phyloP scores from a whole-genome alignment of 2,329 filamentous ascomycete genomes.

The Penicillium polonicum region DNA sequence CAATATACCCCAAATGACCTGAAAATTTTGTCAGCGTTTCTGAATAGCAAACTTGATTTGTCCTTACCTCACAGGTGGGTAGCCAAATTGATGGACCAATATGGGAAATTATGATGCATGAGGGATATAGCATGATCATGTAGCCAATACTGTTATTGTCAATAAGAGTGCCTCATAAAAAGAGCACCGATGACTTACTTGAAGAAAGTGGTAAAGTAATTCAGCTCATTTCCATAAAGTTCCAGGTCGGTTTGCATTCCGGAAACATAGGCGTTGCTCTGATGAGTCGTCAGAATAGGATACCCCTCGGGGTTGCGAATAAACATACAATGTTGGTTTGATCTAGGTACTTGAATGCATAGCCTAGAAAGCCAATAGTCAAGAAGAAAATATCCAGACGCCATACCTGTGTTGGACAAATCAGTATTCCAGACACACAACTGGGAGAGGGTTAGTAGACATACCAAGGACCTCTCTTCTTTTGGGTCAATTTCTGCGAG shows the following conservation, averaged over 20 bases:
- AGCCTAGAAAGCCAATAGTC: background rate
- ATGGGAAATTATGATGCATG: background rate
- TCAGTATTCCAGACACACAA: background rate
- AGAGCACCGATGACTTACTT: background rate
- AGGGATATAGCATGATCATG: background rate
- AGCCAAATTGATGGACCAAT: background rate
- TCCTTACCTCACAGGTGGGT: background rate
- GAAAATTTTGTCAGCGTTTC: background rate
- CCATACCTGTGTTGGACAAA: background rate
- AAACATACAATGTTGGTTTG: background rate
- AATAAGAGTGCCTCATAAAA: background rate
- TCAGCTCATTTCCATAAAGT: background rate
- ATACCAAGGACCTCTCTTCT: background rate
- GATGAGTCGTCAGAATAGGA: background rate
- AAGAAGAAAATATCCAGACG: background rate
- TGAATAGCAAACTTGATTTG: background rate
- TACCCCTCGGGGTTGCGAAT: background rate
- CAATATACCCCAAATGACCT: background rate
- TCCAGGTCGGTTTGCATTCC: background rate
- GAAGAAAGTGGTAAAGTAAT: background rate
- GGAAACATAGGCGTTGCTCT: background rate
- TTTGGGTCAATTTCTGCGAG: background rate
- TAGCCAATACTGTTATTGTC: background rate
- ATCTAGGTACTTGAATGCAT: background rate
- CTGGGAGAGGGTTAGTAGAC: background rate